A percentile compares a stretch with the other conserved stretches of the same genome.
phyloP scores from a whole-genome alignment of 2,329 filamentous ascomycete genomes.

The Fusarium virguliforme region DNA sequence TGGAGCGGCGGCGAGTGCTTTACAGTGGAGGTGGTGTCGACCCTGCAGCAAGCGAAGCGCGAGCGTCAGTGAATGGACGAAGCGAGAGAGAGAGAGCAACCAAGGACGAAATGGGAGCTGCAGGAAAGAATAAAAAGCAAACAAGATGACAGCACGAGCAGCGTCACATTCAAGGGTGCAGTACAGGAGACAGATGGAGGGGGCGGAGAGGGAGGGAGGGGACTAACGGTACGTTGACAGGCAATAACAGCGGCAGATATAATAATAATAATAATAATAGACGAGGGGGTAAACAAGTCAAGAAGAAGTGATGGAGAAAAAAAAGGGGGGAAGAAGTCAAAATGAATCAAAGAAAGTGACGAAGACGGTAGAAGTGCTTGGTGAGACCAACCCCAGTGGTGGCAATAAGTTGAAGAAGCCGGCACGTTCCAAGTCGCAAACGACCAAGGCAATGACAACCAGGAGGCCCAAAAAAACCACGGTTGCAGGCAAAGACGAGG shows the following conservation, averaged over 20 bases:
- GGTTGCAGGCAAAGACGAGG: slow-evolving; percentile 33
- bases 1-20: slow-evolving; percentile 12
- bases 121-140: slow-evolving; percentile 24
- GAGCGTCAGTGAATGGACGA: slow-evolving; percentile 28
- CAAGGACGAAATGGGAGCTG: slow-evolving; percentile 24
- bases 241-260: slow-evolving; percentile 12
- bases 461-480: slow-evolving; percentile 31
- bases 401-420: slow-evolving; percentile 25
- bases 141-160: slow-evolving; percentile 22
- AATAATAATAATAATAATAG: slow-evolving; percentile 5
- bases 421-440: slow-evolving; percentile 40
- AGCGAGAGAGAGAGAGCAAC: slow-evolving; percentile 23
- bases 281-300: slow-evolving; percentile 3
- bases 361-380: slow-evolving; percentile 36
- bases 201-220: slow-evolving; percentile 10
- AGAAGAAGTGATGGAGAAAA: slow-evolving; percentile 18
- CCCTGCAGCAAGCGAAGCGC: slow-evolving; percentile 22
- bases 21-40: slow-evolving; percentile 24
- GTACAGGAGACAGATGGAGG: slow-evolving; percentile 11
- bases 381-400: slow-evolving; percentile 36
- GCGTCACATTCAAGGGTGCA: slow-evolving; percentile 35
- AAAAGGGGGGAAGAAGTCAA: slow-evolving; percentile 28
- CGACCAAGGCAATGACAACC: slow-evolving; percentile 31
- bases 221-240: slow-evolving; percentile 20
- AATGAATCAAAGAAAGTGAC: slow-evolving; percentile 31